These are phyloP conservation scores for Rusavskia elegans DNA, from an alignment of 495 filamentous ascomycete genomes.

Conservation along the genomic window DNA sequence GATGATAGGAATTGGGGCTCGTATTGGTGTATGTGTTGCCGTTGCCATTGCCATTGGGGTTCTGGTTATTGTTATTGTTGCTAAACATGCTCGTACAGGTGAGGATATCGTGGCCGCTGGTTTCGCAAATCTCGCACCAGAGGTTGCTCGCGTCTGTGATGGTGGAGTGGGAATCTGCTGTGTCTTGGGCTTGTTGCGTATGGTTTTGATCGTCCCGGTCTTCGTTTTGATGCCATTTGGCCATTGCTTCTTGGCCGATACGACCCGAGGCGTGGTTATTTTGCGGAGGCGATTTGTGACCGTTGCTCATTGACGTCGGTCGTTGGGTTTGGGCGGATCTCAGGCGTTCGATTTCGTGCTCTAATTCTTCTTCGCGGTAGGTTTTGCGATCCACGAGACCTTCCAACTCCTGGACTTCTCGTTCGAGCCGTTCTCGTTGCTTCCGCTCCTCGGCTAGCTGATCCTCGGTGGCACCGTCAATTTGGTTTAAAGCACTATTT, in stretches of 20 bases:
- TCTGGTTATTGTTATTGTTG: slow-evolving; percentile 12
- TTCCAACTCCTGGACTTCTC: slow-evolving; percentile 62
- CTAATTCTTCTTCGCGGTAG: slow-evolving; percentile 73
- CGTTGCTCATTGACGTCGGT: slow-evolving; percentile 35
- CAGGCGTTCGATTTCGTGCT: slow-evolving; percentile 66
- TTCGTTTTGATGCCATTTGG: slow-evolving; percentile 9
- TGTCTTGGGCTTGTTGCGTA: slow-evolving; percentile 46
- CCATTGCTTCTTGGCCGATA: slow-evolving; percentile 4
- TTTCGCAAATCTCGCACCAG: slow-evolving; percentile 96
- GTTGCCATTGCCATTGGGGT: background rate
- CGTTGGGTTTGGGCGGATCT: slow-evolving; percentile 18
- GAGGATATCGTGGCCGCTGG: slow-evolving; percentile 81
- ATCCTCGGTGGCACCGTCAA: slow-evolving; percentile 21
- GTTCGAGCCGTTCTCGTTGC: slow-evolving; percentile 48
- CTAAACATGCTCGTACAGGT: slow-evolving; percentile 81
- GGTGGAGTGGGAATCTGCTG: slow-evolving; percentile 56
- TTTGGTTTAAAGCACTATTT: slow-evolving; percentile 20
- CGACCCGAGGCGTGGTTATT: slow-evolving; percentile 14
- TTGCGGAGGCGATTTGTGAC: slow-evolving; percentile 16
- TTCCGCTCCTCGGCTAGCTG: slow-evolving; percentile 43
- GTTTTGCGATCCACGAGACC: slow-evolving; percentile 52
- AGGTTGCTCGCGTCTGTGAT: slow-evolving; percentile 50
- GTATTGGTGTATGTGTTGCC: background rate
- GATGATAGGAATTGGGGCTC: slow-evolving; percentile 3
- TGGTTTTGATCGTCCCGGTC: background rate